Base-by-base conservation (phyloP, 805 yeast species). In the Nakazawaea ishiwadae region DNA sequence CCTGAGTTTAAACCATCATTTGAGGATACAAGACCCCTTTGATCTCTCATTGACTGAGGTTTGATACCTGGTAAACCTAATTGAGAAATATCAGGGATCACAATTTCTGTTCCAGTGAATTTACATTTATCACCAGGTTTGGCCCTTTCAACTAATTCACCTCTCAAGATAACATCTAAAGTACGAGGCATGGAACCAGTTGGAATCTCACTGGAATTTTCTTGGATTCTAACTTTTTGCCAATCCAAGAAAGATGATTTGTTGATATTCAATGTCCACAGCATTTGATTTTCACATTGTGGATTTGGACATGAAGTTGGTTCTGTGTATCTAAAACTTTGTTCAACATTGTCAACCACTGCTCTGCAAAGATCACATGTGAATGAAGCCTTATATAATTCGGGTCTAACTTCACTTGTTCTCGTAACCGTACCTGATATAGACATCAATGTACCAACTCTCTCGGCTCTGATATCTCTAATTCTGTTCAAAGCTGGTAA, bases 181-280 rank as follows among this genome's bases (percentile, higher is more conserved):
- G 96, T 91, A 60, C 99, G 78, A 19, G 99, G 99, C 99, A 91
- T 91, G 3, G 97, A 89, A 21, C 99, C 99, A 0, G 96, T 88
- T 20, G 99, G 99, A 44, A 91, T 91, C 62, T 91, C 98, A 52
- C 73, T 84, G n/a, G 97, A 81, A 55, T 91, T 93, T 57, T 91
- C 99, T 60, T 91, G 99, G 49, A 91, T 84, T 53, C 97, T 77
- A 19, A 89, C 91, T 50, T 84, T 84, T 62, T 91, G 99, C 99
- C 99, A 91, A 68, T 91, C 98, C 48, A 88, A 70, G 55, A 93
- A 91, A 47, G 82, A 85, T 0, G 96, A 86, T 60, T 88, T 87
- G 27, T 84, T 63, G 23, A 91, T 81, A 53, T 85, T 81, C 44
- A 93, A 66, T 1, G 95, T 79, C 95, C 96, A 91, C 42, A 78